Base-by-base conservation (phyloP, 2,329 filamentous ascomycete species). In the Xylaria sp. region DNA sequence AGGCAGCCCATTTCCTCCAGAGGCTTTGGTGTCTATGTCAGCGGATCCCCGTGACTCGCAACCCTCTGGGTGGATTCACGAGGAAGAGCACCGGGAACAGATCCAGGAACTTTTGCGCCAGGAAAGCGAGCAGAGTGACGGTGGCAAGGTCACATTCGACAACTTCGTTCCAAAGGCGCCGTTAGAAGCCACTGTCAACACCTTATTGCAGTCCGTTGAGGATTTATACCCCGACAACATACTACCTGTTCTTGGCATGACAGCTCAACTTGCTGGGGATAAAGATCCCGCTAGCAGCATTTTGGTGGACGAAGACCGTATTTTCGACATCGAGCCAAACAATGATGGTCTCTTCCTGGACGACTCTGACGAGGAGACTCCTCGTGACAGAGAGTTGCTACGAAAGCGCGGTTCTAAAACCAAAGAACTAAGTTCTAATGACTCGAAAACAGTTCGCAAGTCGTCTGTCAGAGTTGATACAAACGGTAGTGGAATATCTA, bases 1-100 rank as follows among this genome's bases (percentile, higher is more conserved):
- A 4, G 90, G 85, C 64, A 93, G 83, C 57, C 90, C 91, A 0
- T 96, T 96, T 60, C 86, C 89, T 1, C 78, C 86, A 0, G 92
- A 96, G 62, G 91, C 86, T 4, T 74, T 97, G 53, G 82, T 95
- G 2, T 91, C 91, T 2, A 95, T 97, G 87, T 96, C 92, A 38
- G 91, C 91, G 5, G 89, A 94, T 70, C 78, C 86, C 26, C 83
- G 92, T 48, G 81, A 90, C 55, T 84, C 85, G 2, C 82, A 87
- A 38, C 79, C 84, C n/a, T 84, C 86, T n/a, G 87, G 86, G 0
- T 99, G 94, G 93, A 88, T 97, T 50, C 92, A 97, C 62, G 93
- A 97, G 69, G 86, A 91, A 43, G 92, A 96, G 66, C 93, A 88
- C 66, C 78, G 84, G 26, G 76, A 86, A 40, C 80, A 89, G 62